Percentiles rank a stretch among this genome's conserved stretches.
Conservation (phyloP, 805 yeast species). For the Saturnispora serradocipensis region DNA sequence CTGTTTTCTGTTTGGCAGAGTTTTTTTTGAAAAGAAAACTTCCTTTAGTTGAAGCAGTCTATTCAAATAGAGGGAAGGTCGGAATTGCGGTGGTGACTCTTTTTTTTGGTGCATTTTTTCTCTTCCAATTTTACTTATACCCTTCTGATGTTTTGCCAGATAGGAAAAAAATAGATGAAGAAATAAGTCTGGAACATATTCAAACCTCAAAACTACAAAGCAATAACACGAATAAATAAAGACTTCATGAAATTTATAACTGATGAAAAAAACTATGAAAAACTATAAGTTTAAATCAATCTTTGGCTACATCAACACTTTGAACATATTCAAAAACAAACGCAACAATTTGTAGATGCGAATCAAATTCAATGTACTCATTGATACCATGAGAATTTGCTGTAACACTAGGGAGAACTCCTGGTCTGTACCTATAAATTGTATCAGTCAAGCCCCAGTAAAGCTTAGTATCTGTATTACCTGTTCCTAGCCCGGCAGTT, state of each 20-base stretch:
- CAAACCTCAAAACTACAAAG: neutral
- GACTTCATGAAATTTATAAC: neutral
- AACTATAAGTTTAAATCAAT: neutral
- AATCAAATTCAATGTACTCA: slow-evolving; percentile 45
- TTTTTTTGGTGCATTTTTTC: slow-evolving; percentile 23
- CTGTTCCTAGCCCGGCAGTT: slow-evolving; percentile 55
- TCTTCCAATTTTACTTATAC: slow-evolving; percentile 22
- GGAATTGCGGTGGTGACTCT: slow-evolving; percentile 32
- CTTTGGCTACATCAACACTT: slow-evolving; percentile 28
- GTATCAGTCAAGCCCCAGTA: slow-evolving; percentile 54
- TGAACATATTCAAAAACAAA: slow-evolving; percentile 46
- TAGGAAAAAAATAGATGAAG: neutral
- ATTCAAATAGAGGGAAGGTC: slow-evolving; percentile 36
- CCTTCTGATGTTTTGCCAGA: slow-evolving; percentile 8
- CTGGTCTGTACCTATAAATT: slow-evolving; percentile 54
- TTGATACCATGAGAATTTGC: slow-evolving; percentile 53
- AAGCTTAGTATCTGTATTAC: slow-evolving; percentile 59
- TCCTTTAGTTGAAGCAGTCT: slow-evolving; percentile 19
- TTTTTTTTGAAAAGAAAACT: slow-evolving; percentile 30
- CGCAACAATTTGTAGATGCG: slow-evolving; percentile 50
- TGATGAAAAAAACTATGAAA: too few species aligned
- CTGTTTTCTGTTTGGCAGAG: slow-evolving; percentile 32
- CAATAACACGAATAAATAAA: too few species aligned
- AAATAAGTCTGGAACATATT: neutral
- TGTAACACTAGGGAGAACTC: slow-evolving; percentile 30